These are phyloP conservation scores for Phytophthora rubi DNA, from an alignment of 352 stramenopile species.

Conservation along the genomic window DNA sequence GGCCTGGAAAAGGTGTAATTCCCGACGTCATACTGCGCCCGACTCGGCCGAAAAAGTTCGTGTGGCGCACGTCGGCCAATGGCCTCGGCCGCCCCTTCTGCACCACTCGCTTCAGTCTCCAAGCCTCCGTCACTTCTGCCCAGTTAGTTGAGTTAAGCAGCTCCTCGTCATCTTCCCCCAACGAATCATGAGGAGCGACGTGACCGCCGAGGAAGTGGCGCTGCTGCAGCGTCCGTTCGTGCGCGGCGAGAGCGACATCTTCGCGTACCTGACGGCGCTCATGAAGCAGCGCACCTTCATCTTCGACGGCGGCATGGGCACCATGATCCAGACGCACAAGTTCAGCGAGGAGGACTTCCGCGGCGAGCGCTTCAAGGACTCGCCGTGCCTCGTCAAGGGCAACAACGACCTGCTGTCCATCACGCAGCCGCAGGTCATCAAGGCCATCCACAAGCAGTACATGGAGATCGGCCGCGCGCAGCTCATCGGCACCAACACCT, in stretches of 20 bases:
- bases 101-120: constrained; percentile 27
- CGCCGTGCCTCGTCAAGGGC: constrained; percentile 92
- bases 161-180: neutral
- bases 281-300: constrained; percentile 91
- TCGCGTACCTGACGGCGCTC: constrained; percentile 72
- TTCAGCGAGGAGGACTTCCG: constrained; percentile 96
- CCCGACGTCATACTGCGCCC: too few relatives aligned
- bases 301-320: constrained; percentile 98
- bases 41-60: neutral
- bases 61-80: neutral
- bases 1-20: too few relatives aligned
- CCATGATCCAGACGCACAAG: constrained; percentile 96
- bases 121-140: constrained; percentile 7
- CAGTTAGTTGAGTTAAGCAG: neutral
- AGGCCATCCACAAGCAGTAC: constrained; percentile 95
- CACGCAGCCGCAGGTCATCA: constrained; percentile 95
- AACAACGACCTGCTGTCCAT: constrained; percentile 98
- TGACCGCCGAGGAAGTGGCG: constrained; percentile 47
- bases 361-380: constrained; percentile 95
- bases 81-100: constrained; percentile 14
- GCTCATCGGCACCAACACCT: constrained; percentile 98
- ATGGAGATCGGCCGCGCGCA: constrained; percentile 93
- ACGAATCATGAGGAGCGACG: constrained; percentile 29
- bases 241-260: constrained; percentile 77
- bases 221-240: constrained; percentile 70